Percentiles rank a stretch among this genome's conserved stretches.
Conservation (phyloP, 345 rosid genomes). For the Populus simonii region DNA sequence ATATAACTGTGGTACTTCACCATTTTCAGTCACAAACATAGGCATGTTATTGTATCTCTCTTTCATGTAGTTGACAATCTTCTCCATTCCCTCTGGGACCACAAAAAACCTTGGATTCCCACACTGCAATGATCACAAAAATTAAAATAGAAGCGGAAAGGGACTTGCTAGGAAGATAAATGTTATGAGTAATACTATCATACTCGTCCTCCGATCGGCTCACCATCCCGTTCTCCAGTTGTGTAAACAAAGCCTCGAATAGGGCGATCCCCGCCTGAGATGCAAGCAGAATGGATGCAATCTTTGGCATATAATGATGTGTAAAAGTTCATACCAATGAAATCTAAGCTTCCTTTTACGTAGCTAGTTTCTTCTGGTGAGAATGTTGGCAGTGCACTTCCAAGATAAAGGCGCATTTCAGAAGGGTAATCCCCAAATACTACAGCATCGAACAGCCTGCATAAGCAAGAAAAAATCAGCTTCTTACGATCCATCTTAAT, state of each 20-base stretch:
- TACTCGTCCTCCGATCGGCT: slow-evolving; percentile 37
- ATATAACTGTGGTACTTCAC: slow-evolving; percentile 4
- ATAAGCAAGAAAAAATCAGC: not conserved
- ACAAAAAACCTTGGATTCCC: slow-evolving; percentile 33
- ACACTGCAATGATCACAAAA: slow-evolving; percentile 18
- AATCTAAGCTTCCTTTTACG: slow-evolving; percentile 45
- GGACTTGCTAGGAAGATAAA: not conserved
- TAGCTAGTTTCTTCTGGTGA: slow-evolving; percentile 23
- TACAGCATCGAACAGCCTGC: slow-evolving; percentile 44
- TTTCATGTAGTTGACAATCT: slow-evolving; percentile 28
- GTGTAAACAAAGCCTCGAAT: slow-evolving; percentile 37
- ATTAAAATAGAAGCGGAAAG: not conserved
- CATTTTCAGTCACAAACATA: slow-evolving; percentile 44
- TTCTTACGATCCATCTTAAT: not conserved
- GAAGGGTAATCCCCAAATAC: slow-evolving; percentile 48
- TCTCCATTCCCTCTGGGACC: slow-evolving; percentile 49
- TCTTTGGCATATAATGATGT: slow-evolving; percentile 42
- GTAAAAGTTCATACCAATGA: slow-evolving; percentile 48
- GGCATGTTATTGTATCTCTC: slow-evolving; percentile 48
- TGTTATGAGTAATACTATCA: not conserved
- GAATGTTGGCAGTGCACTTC: slow-evolving; percentile 36
- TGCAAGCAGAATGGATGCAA: slow-evolving; percentile 43
- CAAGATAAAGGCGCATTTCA: slow-evolving; percentile 37
- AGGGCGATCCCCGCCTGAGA: slow-evolving; percentile 25
- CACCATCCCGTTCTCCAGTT: slow-evolving; percentile 37